Evolutionary conservation across 768 basidiomycete genomes (phyloP).

Genomic region (Pisolithus marmoratus): DNA sequence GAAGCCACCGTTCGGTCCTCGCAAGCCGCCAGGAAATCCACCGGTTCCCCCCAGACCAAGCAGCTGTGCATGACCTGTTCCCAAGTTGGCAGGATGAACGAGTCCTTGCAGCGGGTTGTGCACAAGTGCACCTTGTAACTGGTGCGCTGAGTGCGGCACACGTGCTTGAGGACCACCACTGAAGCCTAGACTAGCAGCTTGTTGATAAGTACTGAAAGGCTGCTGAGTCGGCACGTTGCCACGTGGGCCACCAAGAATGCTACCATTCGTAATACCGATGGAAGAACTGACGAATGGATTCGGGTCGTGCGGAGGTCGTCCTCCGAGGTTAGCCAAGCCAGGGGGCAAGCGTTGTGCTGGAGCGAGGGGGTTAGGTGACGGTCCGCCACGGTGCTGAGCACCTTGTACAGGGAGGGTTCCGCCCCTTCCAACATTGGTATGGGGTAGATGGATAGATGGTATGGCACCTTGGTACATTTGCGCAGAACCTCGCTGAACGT

Average conservation of each 20-base stretch:
- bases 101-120: conserved; percentile 49
- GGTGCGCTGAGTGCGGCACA: conserved; percentile 44
- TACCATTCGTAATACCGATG: conserved; percentile 42
- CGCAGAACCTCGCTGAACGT: conserved; percentile 52
- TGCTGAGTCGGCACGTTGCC: conserved; percentile 41
- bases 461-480: conserved; percentile 50
- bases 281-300: conserved; percentile 46
- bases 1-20: conserved; percentile 41
- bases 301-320: conserved; percentile 75
- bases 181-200: conserved; percentile 40
- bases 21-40: conserved; percentile 39
- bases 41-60: conserved; percentile 41
- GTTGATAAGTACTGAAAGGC: conserved; percentile 50
- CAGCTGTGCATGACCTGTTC: conserved; percentile 43
- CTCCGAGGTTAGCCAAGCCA: conserved; percentile 77
- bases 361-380: conserved; percentile 53
- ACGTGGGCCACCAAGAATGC: conserved; percentile 43
- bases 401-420: conserved; percentile 53
- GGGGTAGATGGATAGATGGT: conserved; percentile 49
- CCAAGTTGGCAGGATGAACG: conserved; percentile 48
- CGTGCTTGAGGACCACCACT: conserved; percentile 41
- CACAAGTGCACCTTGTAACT: conserved; percentile 40
- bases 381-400: conserved; percentile 62
- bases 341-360: conserved; percentile 65
- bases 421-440: conserved; percentile 43